Evolutionary conservation across 768 basidiomycete species (phyloP), one percentile per base, ranked within the genome.

Genomic region (Collybia sordida): DNA sequence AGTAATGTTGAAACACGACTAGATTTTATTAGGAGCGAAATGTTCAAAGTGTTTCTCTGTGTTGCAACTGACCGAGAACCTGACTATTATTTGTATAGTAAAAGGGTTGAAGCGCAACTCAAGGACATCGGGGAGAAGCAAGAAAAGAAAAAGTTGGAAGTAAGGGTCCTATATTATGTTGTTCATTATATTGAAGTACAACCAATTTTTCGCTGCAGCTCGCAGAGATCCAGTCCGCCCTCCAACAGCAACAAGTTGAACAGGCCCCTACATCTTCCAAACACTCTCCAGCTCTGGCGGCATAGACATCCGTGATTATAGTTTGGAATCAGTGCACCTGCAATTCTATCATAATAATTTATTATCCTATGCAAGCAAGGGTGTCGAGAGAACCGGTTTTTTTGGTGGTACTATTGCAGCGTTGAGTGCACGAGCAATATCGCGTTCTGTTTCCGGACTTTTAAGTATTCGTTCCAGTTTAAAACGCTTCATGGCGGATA

Each of bases 1-100:
- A 73, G 69, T 55, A 97, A 92, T 61, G 90, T 98, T 19, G 84
- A 93, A 58, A 96, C 89, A 42, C 85, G 96, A 7, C 70, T 98
- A 27, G 90, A 90, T 50, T 95, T 92, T 70, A 98, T 98, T 60
- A 76, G 71, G 38, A 71, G 83, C 49, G 94, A 98, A 68, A 93
- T 95, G 95, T 96, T 49, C 50, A 86, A 70, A 3, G 14, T 15
- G 25, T 47, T 24, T 46, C 12, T 22, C 17, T 36, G 36, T 24
- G 44, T 12, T 36, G 37, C 21, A n/a, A 6, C 14, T 34, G 19
- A 23, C 1, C 23, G 25, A 27, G 41, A 39, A 25, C 41, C 49
- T 31, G 45, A 42, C 21, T n/a, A 47, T 45, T n/a, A n/a, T 42
- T 50, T 27, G 9, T 27, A 55, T 55, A 78, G 75, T 23, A 88